Evolutionary conservation across 352 stramenopile genomes (phyloP), one percentile per base, ranked within the genome.

Genomic region (Elongisporangium undulatum): DNA sequence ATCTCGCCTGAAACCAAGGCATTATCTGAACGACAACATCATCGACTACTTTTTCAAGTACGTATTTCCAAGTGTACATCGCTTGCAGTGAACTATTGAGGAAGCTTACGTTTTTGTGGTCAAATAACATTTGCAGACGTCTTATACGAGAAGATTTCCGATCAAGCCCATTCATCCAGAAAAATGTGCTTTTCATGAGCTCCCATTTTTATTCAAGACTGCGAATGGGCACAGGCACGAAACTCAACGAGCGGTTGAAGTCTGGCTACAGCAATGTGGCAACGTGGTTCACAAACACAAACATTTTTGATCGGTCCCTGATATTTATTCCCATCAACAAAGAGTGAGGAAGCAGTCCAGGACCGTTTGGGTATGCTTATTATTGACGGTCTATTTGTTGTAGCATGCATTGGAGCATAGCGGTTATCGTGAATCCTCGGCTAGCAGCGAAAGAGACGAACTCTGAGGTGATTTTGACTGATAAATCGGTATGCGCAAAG

Each of bases 1-100:
- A 8, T 66, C 58, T 13, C 67, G 83, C 3, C 55, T 93, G 19
- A 75, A 83, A 45, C 83, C 85, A 12, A 72, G 65, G 7, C 85
- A 91, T 49, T 97, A 96, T 62, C 69, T 97, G 52, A 97, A 97
- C 67, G 90, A 97, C 71, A 97, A 92, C 66, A 85, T 97, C 52
- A 90, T 97, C 62, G 89, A 97, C 60, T 96, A 95, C 59, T 95
- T 94, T 51, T 85, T 97, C 66, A 96, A 96, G 88, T 93, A 78
- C 50, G 79, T 62, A 21, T 20, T 50, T 53, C 39, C 38, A 45
- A 56, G 26, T 4, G n/a, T 20, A n/a, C n/a, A n/a, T 29, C 15
- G 34, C 21, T 57, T 0, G 7, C 24, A 4, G 20, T 1, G 7
- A 9, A 23, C 23, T 26, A 41, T 29, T 51, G 23, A 60, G 21